A percentile compares a stretch with the other conserved stretches of the same genome.
Evolutionary conservation across 495 filamentous ascomycete genomes (phyloP).

Genomic region (Podospora comata): DNA sequence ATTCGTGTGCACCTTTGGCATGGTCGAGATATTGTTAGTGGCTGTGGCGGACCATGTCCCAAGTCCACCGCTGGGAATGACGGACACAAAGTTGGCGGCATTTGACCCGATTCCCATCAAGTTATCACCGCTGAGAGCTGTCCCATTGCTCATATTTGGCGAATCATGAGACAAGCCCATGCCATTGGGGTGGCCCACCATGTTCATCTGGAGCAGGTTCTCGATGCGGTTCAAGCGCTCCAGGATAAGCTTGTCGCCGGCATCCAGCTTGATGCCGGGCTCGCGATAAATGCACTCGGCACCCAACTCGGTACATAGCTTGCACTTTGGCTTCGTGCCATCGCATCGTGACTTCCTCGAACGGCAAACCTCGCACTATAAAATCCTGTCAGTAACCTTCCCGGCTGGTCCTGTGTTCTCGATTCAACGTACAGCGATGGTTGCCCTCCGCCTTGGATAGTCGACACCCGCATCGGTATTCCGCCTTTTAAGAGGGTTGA

Average conservation of each 20-base stretch:
- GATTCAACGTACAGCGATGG: conserved; percentile 60
- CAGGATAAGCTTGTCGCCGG: conserved; percentile 79
- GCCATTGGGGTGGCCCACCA: conserved; percentile 47
- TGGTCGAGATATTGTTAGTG: conserved; percentile 71
- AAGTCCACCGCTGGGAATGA: conserved; percentile 62
- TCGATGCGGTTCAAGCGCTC: conserved; percentile 75
- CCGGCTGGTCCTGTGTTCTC: background rate
- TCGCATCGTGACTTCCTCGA: conserved; percentile 81
- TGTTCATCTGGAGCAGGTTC: conserved; percentile 65
- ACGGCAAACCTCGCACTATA: conserved; percentile 78
- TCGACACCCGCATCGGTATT: conserved; percentile 63
- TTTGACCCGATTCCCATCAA: conserved; percentile 42
- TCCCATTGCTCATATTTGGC: conserved; percentile 68
- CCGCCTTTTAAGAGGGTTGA: conserved; percentile 59
- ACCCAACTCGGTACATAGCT: conserved; percentile 76
- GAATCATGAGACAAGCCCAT: conserved; percentile 52
- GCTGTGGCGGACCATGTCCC: conserved; percentile 65
- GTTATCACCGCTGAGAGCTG: conserved; percentile 63
- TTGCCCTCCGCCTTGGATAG: conserved; percentile 66
- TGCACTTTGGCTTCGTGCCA: conserved; percentile 77
- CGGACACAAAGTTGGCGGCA: conserved; percentile 48
- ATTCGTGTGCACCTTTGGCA: conserved; percentile 80
- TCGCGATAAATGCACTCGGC: conserved; percentile 82
- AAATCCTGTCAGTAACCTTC: conserved; percentile 28
- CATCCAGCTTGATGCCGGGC: conserved; percentile 82